These are phyloP conservation scores for Leccinum arenicola DNA, from an alignment of 768 basidiomycete genomes.

Conservation along the genomic window DNA sequence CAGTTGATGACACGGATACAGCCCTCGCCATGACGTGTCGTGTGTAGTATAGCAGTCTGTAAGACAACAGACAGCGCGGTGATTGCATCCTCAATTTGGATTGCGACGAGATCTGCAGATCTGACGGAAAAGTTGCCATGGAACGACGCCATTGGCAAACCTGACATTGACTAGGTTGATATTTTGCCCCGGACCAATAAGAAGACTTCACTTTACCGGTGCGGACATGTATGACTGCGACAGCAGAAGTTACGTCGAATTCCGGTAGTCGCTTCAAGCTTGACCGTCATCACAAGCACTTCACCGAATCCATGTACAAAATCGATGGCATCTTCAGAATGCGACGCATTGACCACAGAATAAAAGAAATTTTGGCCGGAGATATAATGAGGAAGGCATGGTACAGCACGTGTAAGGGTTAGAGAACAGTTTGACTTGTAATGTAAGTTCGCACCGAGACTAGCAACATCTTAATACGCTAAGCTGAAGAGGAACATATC, in stretches of 20 bases:
- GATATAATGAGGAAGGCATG: slow-evolving; percentile 93
- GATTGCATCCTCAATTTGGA: too few relatives aligned
- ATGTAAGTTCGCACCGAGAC: slow-evolving; percentile 54
- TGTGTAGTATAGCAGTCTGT: too few relatives aligned
- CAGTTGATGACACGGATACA: too few relatives aligned
- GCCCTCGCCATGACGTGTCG: too few relatives aligned
- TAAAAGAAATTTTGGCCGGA: slow-evolving; percentile 98
- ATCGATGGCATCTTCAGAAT: slow-evolving; percentile 95
- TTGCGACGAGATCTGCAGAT: slow-evolving; percentile 73
- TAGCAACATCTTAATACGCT: slow-evolving; percentile 92
- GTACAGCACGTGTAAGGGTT: slow-evolving; percentile 37
- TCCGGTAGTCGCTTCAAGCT: slow-evolving; percentile 56
- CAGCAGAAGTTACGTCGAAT: too few relatives aligned
- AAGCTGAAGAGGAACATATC: slow-evolving; percentile 99
- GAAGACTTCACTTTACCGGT: slow-evolving; percentile 56
- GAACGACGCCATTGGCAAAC: slow-evolving; percentile 95
- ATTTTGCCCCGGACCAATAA: neutral
- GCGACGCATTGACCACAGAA: slow-evolving; percentile 93
- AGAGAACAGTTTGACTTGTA: neutral
- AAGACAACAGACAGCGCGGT: too few relatives aligned
- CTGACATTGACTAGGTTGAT: slow-evolving; percentile 33
- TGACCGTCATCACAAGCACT: slow-evolving; percentile 89
- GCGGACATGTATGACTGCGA: slow-evolving; percentile 92
- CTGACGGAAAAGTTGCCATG: slow-evolving; percentile 99
- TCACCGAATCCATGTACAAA: slow-evolving; percentile 97